phyloP scores from a whole-genome alignment of 2,329 filamentous ascomycete species.

The Sporothrix globosa region DNA sequence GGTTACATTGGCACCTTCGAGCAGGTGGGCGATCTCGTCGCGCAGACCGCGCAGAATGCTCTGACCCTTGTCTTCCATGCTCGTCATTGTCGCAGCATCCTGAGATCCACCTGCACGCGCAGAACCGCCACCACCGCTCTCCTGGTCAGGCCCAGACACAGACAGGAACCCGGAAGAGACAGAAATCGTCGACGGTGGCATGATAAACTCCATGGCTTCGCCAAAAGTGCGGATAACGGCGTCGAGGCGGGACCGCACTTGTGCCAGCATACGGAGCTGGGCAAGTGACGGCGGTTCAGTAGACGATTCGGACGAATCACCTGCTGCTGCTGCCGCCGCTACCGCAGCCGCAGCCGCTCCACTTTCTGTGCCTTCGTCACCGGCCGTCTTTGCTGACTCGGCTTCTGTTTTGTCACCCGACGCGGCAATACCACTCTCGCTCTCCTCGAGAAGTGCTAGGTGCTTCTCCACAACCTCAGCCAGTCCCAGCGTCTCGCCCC shows the following conservation, averaged over 20 bases:
- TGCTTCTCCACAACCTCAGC: slow-evolving; percentile 67
- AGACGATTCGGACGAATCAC: neutral
- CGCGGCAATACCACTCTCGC: slow-evolving; percentile 44
- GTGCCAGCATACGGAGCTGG: slow-evolving; percentile 78
- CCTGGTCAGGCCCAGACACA: slow-evolving; percentile 81
- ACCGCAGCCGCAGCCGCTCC: neutral
- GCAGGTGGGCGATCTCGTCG: slow-evolving; percentile 70
- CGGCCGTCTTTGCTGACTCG: neutral
- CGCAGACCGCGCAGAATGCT: slow-evolving; percentile 72
- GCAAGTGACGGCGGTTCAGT: slow-evolving; percentile 70
- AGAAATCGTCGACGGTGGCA: slow-evolving; percentile 84
- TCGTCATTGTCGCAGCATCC: slow-evolving; percentile 17
- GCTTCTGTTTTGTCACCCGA: neutral
- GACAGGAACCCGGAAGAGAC: slow-evolving; percentile 85
- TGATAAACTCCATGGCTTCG: slow-evolving; percentile 91
- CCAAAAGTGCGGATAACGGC: slow-evolving; percentile 89
- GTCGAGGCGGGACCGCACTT: slow-evolving; percentile 82
- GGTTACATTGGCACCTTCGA: slow-evolving; percentile 44
- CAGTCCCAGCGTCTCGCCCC: slow-evolving; percentile 83
- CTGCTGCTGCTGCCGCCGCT: neutral
- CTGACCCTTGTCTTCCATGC: slow-evolving; percentile 81
- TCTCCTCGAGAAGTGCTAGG: slow-evolving; percentile 63
- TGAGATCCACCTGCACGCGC: neutral
- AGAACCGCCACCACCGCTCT: slow-evolving; percentile 42
- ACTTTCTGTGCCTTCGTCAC: neutral